These are phyloP conservation scores for Colletotrichum sp. DNA, from an alignment of 2,329 filamentous ascomycete species.

Conservation along the genomic window DNA sequence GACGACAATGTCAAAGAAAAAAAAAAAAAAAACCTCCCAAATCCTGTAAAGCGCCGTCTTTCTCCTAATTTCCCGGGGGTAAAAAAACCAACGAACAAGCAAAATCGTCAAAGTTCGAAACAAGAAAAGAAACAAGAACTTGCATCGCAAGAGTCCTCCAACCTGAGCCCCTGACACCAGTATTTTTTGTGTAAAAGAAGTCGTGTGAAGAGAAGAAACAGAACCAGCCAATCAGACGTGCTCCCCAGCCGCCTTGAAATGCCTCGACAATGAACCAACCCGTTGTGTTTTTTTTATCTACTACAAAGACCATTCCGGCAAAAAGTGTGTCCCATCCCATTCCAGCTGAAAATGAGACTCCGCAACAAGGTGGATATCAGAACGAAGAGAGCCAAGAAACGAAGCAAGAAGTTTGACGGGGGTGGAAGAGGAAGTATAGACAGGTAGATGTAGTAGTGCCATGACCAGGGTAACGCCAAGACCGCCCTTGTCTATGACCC, in stretches of 20 bases:
- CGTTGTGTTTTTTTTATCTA: slow-evolving; percentile 10
- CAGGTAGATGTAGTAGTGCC: neutral
- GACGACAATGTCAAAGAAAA: neutral
- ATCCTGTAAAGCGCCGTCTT: slow-evolving; percentile 14
- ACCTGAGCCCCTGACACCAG: slow-evolving; percentile 1
- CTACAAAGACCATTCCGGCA: slow-evolving; percentile 5
- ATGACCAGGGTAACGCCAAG: neutral
- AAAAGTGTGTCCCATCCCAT: slow-evolving; percentile 10
- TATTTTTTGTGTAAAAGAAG: neutral
- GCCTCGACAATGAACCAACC: slow-evolving; percentile 2
- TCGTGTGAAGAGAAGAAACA: neutral
- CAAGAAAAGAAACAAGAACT: neutral
- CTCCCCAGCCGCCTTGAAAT: slow-evolving; percentile 5
- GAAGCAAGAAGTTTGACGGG: neutral
- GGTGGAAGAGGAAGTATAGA: neutral
- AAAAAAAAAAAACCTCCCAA: neutral
- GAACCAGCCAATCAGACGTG: neutral
- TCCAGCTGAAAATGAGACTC: slow-evolving; percentile 16
- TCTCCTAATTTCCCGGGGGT: neutral
- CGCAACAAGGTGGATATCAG: neutral
- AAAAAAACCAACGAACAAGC: neutral
- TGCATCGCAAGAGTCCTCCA: neutral
- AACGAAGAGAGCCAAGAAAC: slow-evolving; percentile 4
- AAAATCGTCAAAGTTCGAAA: neutral
- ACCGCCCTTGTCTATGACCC: neutral